phyloP scores from a whole-genome alignment of 805 yeast genomes.

The Tanozyma kutaoensis region DNA sequence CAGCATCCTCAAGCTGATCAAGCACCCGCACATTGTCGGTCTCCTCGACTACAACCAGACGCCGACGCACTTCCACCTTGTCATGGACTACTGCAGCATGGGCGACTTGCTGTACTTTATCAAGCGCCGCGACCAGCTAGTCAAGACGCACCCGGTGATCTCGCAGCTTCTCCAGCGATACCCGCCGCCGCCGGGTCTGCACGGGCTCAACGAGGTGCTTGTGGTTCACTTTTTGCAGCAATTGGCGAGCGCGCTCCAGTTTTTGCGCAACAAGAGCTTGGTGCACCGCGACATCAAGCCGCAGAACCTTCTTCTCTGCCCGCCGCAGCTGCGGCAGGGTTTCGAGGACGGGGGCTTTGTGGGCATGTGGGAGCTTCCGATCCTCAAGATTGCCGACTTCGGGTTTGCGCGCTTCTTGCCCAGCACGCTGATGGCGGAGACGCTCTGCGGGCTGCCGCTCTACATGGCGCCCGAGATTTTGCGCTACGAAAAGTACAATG shows the following conservation, averaged over 20 bases:
- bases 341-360: slow-evolving; percentile 47
- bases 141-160: slow-evolving; percentile 65
- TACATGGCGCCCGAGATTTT: slow-evolving; percentile 98
- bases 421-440: slow-evolving; percentile 87
- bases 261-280: slow-evolving; percentile 68
- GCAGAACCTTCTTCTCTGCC: slow-evolving; percentile 71
- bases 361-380: slow-evolving; percentile 83
- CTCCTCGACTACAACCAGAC: slow-evolving; percentile 76
- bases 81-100: slow-evolving; percentile 93
- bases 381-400: slow-evolving; percentile 89
- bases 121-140: slow-evolving; percentile 58
- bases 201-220: slow-evolving; percentile 68
- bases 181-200: slow-evolving; percentile 67
- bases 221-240: slow-evolving; percentile 82
- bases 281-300: slow-evolving; percentile 96
- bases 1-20: slow-evolving; percentile 71
- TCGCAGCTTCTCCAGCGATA: slow-evolving; percentile 64
- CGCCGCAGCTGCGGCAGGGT: slow-evolving; percentile 60
- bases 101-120: slow-evolving; percentile 90
- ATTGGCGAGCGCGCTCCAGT: slow-evolving; percentile 70
- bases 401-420: slow-evolving; percentile 96
- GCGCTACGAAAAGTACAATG: slow-evolving; percentile 89
- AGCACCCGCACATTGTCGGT: slow-evolving; percentile 88
- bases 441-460: slow-evolving; percentile 92
- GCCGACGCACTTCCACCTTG: slow-evolving; percentile 63